A percentile compares a stretch with the other conserved stretches of the same genome.
These are phyloP conservation scores for Ephemerocybe angulata DNA, from an alignment of 768 basidiomycete species.

Conservation along the genomic window DNA sequence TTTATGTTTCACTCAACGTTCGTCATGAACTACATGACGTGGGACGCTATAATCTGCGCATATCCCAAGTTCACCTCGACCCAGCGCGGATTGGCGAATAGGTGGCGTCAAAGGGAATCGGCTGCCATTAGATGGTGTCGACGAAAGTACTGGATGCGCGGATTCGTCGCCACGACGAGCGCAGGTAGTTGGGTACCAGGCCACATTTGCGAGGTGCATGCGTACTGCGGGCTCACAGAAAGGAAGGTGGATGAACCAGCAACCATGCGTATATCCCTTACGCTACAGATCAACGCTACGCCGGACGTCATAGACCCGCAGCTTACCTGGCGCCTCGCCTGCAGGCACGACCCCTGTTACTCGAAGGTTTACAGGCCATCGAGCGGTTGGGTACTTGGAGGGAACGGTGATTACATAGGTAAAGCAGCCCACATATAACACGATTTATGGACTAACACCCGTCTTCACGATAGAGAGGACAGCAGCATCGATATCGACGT, in stretches of 20 bases:
- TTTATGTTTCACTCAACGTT: background rate
- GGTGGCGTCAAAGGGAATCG: background rate
- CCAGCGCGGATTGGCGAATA: background rate
- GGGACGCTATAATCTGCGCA: background rate
- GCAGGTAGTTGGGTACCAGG: background rate
- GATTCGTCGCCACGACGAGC: background rate
- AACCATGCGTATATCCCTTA: background rate
- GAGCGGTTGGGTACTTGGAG: background rate
- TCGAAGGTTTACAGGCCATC: no score
- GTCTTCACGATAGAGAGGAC: background rate
- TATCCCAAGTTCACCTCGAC: background rate
- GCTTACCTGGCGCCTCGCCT: background rate
- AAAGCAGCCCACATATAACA: background rate
- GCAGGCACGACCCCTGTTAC: no score
- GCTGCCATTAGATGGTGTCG: background rate
- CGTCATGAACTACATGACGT: background rate
- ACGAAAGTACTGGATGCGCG: background rate
- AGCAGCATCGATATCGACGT: background rate
- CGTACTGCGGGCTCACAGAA: background rate
- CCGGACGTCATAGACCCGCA: background rate
- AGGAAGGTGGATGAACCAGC: background rate
- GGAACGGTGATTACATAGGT: background rate
- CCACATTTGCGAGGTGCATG: background rate
- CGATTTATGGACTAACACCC: background rate
- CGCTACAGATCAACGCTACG: background rate